These are phyloP conservation scores for Aspergillus tubingensis DNA, from an alignment of 2,329 filamentous ascomycete species.

Conservation along the genomic window DNA sequence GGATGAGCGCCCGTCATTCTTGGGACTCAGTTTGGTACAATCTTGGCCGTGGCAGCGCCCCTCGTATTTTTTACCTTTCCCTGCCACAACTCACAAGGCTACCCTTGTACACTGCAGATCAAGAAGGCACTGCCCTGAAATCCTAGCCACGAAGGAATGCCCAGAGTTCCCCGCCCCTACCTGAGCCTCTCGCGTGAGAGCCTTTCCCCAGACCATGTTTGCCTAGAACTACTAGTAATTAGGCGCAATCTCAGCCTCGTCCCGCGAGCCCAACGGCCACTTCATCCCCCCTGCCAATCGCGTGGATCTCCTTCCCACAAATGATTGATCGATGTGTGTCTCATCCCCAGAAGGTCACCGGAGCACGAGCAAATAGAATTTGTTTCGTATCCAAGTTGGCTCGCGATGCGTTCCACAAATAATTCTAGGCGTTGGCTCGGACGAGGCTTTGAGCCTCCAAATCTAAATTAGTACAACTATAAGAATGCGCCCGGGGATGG, in stretches of 20 bases:
- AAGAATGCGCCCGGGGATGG: background rate
- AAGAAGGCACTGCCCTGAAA: background rate
- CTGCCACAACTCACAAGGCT: background rate
- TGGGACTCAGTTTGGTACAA: background rate
- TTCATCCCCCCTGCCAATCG: background rate
- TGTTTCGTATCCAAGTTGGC: background rate
- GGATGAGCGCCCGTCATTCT: background rate
- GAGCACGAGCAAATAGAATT: background rate
- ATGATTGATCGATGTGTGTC: background rate
- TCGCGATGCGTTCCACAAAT: background rate
- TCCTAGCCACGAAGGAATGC: background rate
- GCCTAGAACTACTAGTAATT: background rate
- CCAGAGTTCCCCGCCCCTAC: background rate
- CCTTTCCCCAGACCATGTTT: background rate
- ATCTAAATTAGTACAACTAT: background rate
- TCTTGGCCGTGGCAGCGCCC: background rate
- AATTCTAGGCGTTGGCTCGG: background rate
- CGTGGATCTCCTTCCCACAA: background rate
- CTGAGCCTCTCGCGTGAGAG: background rate
- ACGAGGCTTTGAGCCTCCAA: background rate
- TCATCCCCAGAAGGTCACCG: background rate
- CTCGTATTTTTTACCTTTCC: background rate
- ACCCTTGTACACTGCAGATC: background rate
- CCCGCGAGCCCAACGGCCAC: background rate
- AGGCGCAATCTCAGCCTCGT: background rate